phyloP scores from a whole-genome alignment of 148 eudicot species.

The Camellia japonica region DNA sequence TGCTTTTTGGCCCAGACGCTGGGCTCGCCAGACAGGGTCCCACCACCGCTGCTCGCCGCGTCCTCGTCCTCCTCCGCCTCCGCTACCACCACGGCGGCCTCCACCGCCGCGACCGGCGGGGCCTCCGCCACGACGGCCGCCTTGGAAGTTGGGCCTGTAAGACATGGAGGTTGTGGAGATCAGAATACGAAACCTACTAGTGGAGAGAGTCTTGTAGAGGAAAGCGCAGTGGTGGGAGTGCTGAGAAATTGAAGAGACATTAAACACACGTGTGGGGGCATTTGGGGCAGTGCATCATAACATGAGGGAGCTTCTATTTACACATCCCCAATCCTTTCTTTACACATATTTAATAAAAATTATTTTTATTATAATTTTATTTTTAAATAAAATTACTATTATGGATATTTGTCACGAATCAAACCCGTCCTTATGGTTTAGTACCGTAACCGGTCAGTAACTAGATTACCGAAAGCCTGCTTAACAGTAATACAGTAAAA shows the following conservation, averaged over 20 bases:
- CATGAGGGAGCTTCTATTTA: no score
- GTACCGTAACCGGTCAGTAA: no score
- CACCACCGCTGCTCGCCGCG: constrained; percentile 98
- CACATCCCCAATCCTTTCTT: no score
- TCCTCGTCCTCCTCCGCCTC: constrained; percentile 35
- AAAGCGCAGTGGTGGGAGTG: neutral
- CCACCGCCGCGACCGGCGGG: constrained; percentile 40
- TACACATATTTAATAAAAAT: no score
- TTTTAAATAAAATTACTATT: no score
- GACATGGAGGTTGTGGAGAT: constrained; percentile 55
- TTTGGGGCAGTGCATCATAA: neutral
- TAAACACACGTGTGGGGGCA: neutral
- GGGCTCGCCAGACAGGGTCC: constrained; percentile 99
- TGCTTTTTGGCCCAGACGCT: constrained; percentile 59
- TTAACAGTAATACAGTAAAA: no score
- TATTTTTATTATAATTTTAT: no score
- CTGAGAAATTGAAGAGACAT: constrained; percentile 19
- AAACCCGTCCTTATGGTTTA: no score
- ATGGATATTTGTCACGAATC: no score
- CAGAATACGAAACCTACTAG: neutral
- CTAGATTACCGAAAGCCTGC: no score
- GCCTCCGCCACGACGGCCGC: constrained; percentile 71
- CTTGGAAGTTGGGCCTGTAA: constrained; percentile 69
- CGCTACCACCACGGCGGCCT: constrained; percentile 39
- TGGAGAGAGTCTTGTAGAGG: constrained; percentile 13